These are phyloP conservation scores for Neurospora sublineolata DNA, from an alignment of 495 filamentous ascomycete genomes.

Conservation along the genomic window DNA sequence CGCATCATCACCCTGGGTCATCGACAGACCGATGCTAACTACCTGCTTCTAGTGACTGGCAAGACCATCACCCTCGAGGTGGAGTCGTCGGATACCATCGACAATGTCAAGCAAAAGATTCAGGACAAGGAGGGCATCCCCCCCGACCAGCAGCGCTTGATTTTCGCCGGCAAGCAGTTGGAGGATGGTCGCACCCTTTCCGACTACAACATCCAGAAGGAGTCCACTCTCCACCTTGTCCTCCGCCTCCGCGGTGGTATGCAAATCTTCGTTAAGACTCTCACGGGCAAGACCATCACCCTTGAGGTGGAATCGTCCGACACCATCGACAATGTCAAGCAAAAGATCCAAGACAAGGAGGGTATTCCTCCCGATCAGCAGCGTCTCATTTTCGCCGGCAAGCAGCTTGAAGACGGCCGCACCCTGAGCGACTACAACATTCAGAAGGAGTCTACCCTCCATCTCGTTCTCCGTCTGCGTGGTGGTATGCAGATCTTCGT, in stretches of 20 bases:
- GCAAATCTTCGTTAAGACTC: conserved; percentile 88
- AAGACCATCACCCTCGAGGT: conserved; percentile 99
- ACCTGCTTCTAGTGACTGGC: conserved; percentile 57
- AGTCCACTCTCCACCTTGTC: conserved; percentile 88
- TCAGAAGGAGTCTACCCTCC: conserved; percentile 94
- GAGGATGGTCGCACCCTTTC: conserved; percentile 93
- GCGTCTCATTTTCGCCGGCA: conserved; percentile 91
- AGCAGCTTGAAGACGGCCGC: conserved; percentile 79
- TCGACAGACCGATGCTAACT: conserved; percentile 14
- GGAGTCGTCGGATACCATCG: conserved; percentile 94
- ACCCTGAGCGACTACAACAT: conserved; percentile 95
- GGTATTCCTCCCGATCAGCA: conserved; percentile 92
- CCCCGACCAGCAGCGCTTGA: conserved; percentile 94
- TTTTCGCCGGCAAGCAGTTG: conserved; percentile 97
- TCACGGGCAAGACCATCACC: conserved; percentile 97
- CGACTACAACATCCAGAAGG: conserved; percentile 99
- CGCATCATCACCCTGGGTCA: neutral
- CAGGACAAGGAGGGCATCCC: conserved; percentile 99
- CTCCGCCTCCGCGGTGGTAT: conserved; percentile 97
- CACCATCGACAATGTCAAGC: conserved; percentile 92
- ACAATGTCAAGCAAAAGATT: conserved; percentile 98
- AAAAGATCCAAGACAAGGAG: conserved; percentile 81
- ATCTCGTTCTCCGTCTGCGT: conserved; percentile 92
- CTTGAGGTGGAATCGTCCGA: conserved; percentile 93
- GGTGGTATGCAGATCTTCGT: conserved; percentile 97